phyloP scores from a whole-genome alignment of 345 rosid species.

The Lepidium sativum region DNA sequence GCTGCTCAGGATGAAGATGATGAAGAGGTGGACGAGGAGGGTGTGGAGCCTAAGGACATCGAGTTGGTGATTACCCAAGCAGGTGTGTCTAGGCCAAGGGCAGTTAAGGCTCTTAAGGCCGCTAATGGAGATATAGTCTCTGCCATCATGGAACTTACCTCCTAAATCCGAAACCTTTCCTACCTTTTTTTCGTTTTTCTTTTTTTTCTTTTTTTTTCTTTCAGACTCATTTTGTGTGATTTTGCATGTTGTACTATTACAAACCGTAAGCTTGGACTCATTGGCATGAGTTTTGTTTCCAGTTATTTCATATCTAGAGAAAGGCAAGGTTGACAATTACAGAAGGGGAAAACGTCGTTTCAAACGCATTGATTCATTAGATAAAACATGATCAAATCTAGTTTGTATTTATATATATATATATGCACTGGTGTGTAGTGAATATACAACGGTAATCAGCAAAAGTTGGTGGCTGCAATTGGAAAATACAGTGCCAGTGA shows the following conservation, averaged over 20 bases:
- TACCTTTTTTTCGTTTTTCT: background rate
- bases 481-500: background rate
- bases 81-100: slow-evolving; percentile 62
- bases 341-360: background rate
- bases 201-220: background rate
- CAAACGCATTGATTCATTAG: background rate
- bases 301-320: background rate
- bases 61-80: slow-evolving; percentile 94
- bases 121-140: slow-evolving; percentile 71
- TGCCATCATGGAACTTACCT: slow-evolving; percentile 92
- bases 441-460: background rate
- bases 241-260: slow-evolving; percentile 13
- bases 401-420: background rate
- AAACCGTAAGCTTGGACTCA: background rate
- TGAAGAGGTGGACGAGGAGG: slow-evolving; percentile 79
- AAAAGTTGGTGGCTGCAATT: background rate
- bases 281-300: background rate
- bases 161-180: slow-evolving; percentile 22
- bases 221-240: background rate
- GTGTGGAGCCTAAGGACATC: slow-evolving; percentile 82
- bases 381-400: background rate
- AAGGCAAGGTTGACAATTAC: background rate
- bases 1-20: slow-evolving; percentile 48
- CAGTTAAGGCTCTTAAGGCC: slow-evolving; percentile 73
- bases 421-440: background rate